A percentile compares a stretch with the other conserved stretches of the same genome.
Conservation (phyloP, 1,139 yeast genomes). For the Wickerhamiella pararugosa region DNA sequence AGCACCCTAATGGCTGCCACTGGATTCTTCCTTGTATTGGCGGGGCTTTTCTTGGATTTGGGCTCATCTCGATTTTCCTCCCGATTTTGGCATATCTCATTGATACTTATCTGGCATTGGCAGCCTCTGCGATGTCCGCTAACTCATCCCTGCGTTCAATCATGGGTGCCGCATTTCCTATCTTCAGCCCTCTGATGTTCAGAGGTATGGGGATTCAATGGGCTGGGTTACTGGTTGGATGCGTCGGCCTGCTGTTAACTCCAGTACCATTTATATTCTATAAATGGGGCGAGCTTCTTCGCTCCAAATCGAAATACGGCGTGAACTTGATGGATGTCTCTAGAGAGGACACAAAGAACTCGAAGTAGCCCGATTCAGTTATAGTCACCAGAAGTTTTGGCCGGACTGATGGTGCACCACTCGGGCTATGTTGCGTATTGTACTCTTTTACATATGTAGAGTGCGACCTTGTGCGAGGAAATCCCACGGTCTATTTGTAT, state of each 20-base stretch:
- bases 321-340: background rate
- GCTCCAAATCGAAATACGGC: slow-evolving; percentile 11
- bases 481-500: too few relatives aligned
- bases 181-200: slow-evolving; percentile 67
- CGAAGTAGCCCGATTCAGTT: background rate
- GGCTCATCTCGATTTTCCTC: slow-evolving; percentile 58
- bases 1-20: slow-evolving; percentile 15
- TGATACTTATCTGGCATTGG: slow-evolving; percentile 60
- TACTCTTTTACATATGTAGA: too few relatives aligned
- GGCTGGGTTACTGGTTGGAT: slow-evolving; percentile 74
- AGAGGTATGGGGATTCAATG: slow-evolving; percentile 57
- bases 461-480: too few relatives aligned
- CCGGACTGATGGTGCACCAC: too few relatives aligned
- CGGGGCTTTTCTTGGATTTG: slow-evolving; percentile 62
- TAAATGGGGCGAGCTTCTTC: slow-evolving; percentile 13
- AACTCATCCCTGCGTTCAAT: slow-evolving; percentile 70
- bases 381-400: too few relatives aligned
- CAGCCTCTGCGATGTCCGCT: slow-evolving; percentile 84
- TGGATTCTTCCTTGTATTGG: slow-evolving; percentile 43
- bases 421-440: too few relatives aligned
- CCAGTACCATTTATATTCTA: slow-evolving; percentile 65
- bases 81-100: slow-evolving; percentile 68
- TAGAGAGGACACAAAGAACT: background rate
- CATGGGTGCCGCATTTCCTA: slow-evolving; percentile 64
- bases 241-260: slow-evolving; percentile 37